phyloP scores from a whole-genome alignment of 139 green algal species.

The Chlorella sp. region DNA sequence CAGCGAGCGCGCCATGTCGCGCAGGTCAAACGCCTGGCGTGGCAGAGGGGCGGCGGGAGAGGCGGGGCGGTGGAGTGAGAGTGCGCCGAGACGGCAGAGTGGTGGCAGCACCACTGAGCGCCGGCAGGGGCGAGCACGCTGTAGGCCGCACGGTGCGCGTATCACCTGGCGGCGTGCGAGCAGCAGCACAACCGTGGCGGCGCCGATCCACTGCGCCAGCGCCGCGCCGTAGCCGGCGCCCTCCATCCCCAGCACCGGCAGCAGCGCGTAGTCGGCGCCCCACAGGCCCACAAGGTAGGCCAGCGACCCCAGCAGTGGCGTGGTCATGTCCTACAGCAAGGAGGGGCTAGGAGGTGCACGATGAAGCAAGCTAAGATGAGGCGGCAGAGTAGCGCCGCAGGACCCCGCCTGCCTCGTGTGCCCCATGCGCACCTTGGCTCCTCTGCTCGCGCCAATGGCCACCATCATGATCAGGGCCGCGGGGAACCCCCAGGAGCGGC shows the following conservation, averaged over 20 bases:
- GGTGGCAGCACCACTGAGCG: neutral
- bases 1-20: conserved; percentile 22
- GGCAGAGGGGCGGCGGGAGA: neutral
- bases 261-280: conserved; percentile 18
- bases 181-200: conserved; percentile 34
- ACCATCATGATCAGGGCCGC: conserved; percentile 43
- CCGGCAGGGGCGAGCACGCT: no score
- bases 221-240: conserved; percentile 65
- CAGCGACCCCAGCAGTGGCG: conserved; percentile 30
- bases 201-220: conserved; percentile 55
- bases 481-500: conserved; percentile 32
- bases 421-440: neutral
- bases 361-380: neutral
- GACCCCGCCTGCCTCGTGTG: no score
- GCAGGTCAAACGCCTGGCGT: conserved; percentile 10
- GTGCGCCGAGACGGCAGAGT: neutral
- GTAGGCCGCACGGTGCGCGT: no score
- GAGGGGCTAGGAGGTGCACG: neutral
- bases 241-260: conserved; percentile 59
- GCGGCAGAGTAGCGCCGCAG: neutral
- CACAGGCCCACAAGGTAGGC: conserved; percentile 43
- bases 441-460: conserved; percentile 16
- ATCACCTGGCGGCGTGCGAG: conserved; percentile 35
- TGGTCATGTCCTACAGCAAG: conserved; percentile 32
- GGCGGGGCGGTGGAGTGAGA: neutral